Base-by-base conservation (phyloP, 2,329 filamentous ascomycete species). In the Fusarium siculi region DNA sequence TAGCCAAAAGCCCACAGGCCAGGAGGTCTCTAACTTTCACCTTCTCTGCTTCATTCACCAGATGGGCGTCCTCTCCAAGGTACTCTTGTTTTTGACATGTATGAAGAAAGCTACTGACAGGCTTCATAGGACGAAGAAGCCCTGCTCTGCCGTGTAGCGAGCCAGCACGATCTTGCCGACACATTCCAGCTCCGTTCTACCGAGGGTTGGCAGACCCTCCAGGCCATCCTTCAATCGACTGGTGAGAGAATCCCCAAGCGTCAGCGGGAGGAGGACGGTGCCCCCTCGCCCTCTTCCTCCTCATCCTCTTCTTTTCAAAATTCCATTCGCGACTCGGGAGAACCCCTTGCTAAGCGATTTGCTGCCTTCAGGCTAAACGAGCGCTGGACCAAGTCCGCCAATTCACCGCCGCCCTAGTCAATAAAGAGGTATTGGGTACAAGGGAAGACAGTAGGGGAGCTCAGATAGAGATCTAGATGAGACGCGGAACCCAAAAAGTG, bases 231-330 rank as follows among this genome's bases (percentile, higher is more conserved):
- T 85, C 91, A 96, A 91, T 93, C 95, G 90, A 95, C 94, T 89
- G 94, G 95, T 97, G 95, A 97, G 93, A 92, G 92, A 90, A 90
- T 92, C 90, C 92, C 91, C 84, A 97, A 96, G 88, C 93, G 90
- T 80, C 83, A 69, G 43, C 64, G 72, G 64, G 81, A 82, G 75
- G 78, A 80, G 78, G 81, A 80, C 80, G 83, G 74, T 74, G 76
- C 74, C 76, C 71, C 74, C 66, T 73, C 75, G 55, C 68, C 78
- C 62, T 75, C 78, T 55, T 77, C 77, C 57, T 75, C 78, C 63
- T 77, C 74, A 42, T 74, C 77, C 47, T 76, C 77, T 57, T 76
- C 75, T 63, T 77, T 77, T 70, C 75, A 76, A 76, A 70, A 74
- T 66, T 73, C 75, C 73, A 74, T 74, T 65, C 75, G 76, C 75